Percentiles rank a stretch among this genome's conserved stretches.
These are phyloP conservation scores for Trichoderma gracile DNA, from an alignment of 2,329 filamentous ascomycete species.

Conservation along the genomic window DNA sequence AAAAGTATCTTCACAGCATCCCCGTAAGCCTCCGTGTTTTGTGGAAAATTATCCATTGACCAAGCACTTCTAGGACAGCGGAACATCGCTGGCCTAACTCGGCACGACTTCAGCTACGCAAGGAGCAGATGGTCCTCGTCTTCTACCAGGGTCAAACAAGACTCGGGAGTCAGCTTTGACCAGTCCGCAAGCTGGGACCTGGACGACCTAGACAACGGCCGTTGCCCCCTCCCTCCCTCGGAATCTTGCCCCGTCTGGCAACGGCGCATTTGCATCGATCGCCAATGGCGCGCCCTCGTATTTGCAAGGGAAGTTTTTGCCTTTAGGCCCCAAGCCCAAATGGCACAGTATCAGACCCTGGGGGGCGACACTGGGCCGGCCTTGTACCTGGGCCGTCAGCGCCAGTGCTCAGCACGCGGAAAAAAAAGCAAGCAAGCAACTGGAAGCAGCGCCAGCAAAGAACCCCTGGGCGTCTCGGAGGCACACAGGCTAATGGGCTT, in stretches of 20 bases:
- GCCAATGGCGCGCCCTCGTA: conserved; percentile 22
- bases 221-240: not conserved
- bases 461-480: conserved; percentile 18
- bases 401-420: no score
- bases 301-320: conserved; percentile 5
- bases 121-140: conserved; percentile 15
- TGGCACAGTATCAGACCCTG: not conserved
- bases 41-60: not conserved
- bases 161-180: conserved; percentile 8
- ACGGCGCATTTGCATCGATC: conserved; percentile 14
- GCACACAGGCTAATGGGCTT: conserved; percentile 10
- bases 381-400: conserved; percentile 4
- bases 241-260: conserved; percentile 22
- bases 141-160: not conserved
- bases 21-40: not conserved
- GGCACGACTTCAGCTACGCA: conserved; percentile 6
- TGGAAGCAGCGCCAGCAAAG: not conserved
- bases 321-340: not conserved
- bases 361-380: not conserved
- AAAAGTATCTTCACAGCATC: not conserved
- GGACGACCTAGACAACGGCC: not conserved
- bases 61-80: not conserved
- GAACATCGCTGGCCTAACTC: not conserved
- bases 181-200: conserved; percentile 6
- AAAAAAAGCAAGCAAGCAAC: not conserved